Percentiles rank a stretch among this genome's conserved stretches.
phyloP scores from a whole-genome alignment of 2,329 filamentous ascomycete genomes.

The Cladosporium sphaerospermum region DNA sequence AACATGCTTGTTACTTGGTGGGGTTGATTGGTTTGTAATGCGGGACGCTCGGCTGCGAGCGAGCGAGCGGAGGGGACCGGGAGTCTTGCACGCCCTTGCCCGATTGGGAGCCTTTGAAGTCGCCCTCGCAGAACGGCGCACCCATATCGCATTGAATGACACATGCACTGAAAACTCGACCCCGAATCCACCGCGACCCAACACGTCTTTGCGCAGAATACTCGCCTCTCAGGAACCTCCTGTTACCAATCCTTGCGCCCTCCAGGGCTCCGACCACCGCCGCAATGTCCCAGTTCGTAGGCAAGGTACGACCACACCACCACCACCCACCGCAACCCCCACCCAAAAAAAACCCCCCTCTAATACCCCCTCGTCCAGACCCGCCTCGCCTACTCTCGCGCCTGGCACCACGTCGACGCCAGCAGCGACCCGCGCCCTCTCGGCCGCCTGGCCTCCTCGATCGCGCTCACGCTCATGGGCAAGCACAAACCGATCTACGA shows the following conservation, averaged over 20 bases:
- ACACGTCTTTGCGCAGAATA: neutral
- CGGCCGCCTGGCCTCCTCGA: slow-evolving; percentile 79
- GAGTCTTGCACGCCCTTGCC: neutral
- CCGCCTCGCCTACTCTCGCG: slow-evolving; percentile 88
- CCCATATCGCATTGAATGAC: neutral
- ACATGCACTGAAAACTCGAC: neutral
- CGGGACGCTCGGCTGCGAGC: slow-evolving; percentile 1
- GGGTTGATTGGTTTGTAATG: slow-evolving; percentile 9
- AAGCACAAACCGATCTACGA: slow-evolving; percentile 99
- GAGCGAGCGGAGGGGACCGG: neutral
- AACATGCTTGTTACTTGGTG: neutral
- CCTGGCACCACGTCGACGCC: slow-evolving; percentile 88
- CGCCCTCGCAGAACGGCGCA: neutral
- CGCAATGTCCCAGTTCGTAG: slow-evolving; percentile 10
- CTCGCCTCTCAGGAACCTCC: too few species aligned
- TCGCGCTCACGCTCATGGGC: slow-evolving; percentile 86
- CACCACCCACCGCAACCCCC: neutral
- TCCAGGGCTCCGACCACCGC: neutral
- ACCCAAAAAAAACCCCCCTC: neutral
- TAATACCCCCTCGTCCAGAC: slow-evolving; percentile 53
- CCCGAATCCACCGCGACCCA: neutral
- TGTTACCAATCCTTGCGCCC: neutral
- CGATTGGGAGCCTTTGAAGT: neutral
- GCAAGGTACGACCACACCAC: slow-evolving; percentile 4
- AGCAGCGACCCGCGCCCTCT: slow-evolving; percentile 65